Evolutionary conservation across 2,329 filamentous ascomycete species (phyloP), one percentile per base, ranked within the genome.

Genomic region (Apiospora phragmitis): DNA sequence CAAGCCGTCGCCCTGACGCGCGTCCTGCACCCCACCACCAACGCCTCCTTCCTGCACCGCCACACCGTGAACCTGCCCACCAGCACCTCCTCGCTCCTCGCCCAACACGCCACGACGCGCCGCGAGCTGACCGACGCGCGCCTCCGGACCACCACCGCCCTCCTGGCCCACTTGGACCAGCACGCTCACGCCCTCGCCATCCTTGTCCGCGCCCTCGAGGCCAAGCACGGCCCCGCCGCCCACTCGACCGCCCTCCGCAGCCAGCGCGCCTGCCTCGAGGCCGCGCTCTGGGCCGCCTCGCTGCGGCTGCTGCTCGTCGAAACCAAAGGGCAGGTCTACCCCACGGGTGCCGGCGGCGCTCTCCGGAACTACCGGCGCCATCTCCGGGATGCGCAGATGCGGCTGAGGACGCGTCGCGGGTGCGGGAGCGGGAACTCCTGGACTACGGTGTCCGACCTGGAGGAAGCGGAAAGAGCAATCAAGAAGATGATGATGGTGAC

Each of bases 31-130:
- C 86, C 87, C 0, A 80, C 80, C 21, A 88, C 85, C 0, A 88
- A 88, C 77, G 82, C 87, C 0, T 87, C 87, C 26, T 88, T 84
- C 75, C 80, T 90, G n/a, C 89, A 91, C 80, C 88, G 89, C 26
- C 79, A 83, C 32, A 85, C 91, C 67, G 82, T 88, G 1, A 80
- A 82, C 24, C 81, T 92, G 2, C 80, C 85, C 0, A 72, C 79
- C 1, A 79, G 83, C 32, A 78, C 85, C 24, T 73, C 78, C 4
- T 71, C 80, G 2, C 82, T 89, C 1, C 77, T 75, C n/a, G 43
- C 76, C 16, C 72, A 79, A 4, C 75, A 85, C 5, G 70, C 76
- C 2, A 71, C 75, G 3, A 74, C 80, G 1, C 78, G 80, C 38
- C 69, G 74, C 3, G 69, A 76, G 1, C 80, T 89, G 8, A 77